Evolutionary conservation across 2,329 filamentous ascomycete species (phyloP), one percentile per base, ranked within the genome.

Genomic region (Cercospora citrullina): DNA sequence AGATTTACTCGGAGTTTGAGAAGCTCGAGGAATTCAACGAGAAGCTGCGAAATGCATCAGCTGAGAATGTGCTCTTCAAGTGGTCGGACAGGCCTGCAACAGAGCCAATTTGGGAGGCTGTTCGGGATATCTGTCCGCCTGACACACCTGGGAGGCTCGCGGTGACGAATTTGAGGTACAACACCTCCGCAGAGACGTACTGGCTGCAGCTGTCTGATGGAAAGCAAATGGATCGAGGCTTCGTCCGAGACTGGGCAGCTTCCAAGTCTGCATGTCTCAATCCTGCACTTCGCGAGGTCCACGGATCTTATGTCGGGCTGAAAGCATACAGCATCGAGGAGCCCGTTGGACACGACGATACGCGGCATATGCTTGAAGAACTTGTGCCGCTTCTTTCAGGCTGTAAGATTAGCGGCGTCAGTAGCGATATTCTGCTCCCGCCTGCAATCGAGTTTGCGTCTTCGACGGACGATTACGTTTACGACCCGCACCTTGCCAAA

Each of bases 381-480:
- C 45, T 51, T 51, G 45, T 51, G 21, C 45, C 45, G 45, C 45
- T 51, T 14, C 45, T 51, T 23, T 51, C 45, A 23, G 45, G 45
- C 21, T 51, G 45, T 21, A 51, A 51, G 45, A 51, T 51, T 16
- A 51, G 45, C 3, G 45, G 78, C 1, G 75, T 80, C 69, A 84
- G 82, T 73, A 84, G 83, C 68, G 83, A 84, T 33, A 84, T 84
- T 58, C 76, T 84, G 12, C 73, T 84, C 7, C 83, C 83, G 1
- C 76, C 81, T 0, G 77, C 45, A 23, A 51, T 51, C 21, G 45
- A 51, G 21, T 51, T 51, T 51, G 45, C 18, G 45, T 51, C 45
- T 51, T 51, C 45, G 18, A 51, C 45, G 10, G 45, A 51, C 4
- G 18, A 51, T 51, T 51, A 51, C 45, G 2, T 51, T 7, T 51